A percentile compares a stretch with the other conserved stretches of the same genome.
Evolutionary conservation across 805 yeast genomes (phyloP).

Genomic region (Cyberlindnera americana): DNA sequence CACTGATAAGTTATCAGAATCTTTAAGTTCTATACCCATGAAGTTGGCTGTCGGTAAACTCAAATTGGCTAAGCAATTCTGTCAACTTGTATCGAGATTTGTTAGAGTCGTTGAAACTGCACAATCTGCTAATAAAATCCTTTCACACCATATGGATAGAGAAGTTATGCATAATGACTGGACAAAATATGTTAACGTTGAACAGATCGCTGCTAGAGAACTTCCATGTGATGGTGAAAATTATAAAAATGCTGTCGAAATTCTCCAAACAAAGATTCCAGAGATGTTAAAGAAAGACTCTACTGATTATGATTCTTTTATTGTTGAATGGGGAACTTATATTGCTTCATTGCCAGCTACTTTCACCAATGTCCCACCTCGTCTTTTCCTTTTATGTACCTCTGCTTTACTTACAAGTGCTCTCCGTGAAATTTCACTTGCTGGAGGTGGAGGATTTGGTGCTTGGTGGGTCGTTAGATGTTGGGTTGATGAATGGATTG

Average conservation of each 20-base stretch:
- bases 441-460: constrained; percentile 57
- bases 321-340: constrained; percentile 32
- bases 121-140: constrained; percentile 43
- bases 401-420: constrained; percentile 55
- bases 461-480: constrained; percentile 76
- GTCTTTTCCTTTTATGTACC: constrained; percentile 50
- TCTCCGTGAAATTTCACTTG: constrained; percentile 56
- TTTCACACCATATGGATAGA: constrained; percentile 40
- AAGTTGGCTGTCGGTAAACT: constrained; percentile 50
- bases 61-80: constrained; percentile 49
- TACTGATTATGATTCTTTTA: constrained; percentile 14
- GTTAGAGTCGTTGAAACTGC: constrained; percentile 53
- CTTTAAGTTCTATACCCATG: constrained; percentile 46
- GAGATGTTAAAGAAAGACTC: constrained; percentile 26
- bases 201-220: constrained; percentile 44
- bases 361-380: constrained; percentile 50
- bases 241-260: constrained; percentile 30
- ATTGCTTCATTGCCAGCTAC: constrained; percentile 41
- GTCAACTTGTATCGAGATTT: constrained; percentile 49
- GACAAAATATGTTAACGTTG: constrained; percentile 45
- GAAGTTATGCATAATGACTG: constrained; percentile 56
- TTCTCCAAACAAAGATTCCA: constrained; percentile 36
- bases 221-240: constrained; percentile 44
- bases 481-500: constrained; percentile 73
- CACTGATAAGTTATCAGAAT: constrained; percentile 39